A percentile compares a stretch with the other conserved stretches of the same genome.
Evolutionary conservation across 805 yeast species (phyloP).

Genomic region (Candida manassasensis): DNA sequence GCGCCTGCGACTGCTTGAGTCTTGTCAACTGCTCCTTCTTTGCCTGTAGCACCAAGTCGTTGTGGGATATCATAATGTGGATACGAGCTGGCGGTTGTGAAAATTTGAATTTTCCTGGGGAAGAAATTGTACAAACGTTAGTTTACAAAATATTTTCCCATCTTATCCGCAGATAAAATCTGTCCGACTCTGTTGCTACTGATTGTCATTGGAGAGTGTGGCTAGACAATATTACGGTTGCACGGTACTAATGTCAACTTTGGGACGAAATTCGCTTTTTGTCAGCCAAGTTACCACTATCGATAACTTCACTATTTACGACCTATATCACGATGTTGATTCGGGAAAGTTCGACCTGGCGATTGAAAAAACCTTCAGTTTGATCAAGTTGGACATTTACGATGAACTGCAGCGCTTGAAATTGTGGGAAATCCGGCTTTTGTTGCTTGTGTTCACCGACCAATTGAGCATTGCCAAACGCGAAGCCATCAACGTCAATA

Average conservation of each 20-base stretch:
- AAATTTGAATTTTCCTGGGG: too few relatives aligned
- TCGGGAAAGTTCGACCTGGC: background rate
- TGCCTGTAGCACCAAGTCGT: slow-evolving; percentile 26
- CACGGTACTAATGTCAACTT: slow-evolving; percentile 1
- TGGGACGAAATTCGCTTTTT: slow-evolving; percentile 2
- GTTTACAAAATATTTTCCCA: too few relatives aligned
- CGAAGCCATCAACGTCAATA: slow-evolving; percentile 36
- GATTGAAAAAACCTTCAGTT: slow-evolving; percentile 1
- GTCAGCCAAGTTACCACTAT: background rate
- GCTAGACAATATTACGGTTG: too few relatives aligned
- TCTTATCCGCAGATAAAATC: too few relatives aligned
- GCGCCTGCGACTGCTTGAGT: slow-evolving; percentile 21
- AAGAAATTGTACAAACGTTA: too few relatives aligned
- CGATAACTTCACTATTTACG: slow-evolving; percentile 3
- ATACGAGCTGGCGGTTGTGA: too few relatives aligned
- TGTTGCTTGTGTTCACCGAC: slow-evolving; percentile 25
- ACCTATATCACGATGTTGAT: slow-evolving; percentile 1
- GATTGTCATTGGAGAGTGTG: too few relatives aligned
- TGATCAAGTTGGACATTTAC: slow-evolving; percentile 4
- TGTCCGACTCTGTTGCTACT: too few relatives aligned
- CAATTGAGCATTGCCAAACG: slow-evolving; percentile 27
- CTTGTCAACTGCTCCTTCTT: slow-evolving; percentile 28
- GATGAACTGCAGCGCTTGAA: slow-evolving; percentile 6
- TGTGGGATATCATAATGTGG: slow-evolving; percentile 16
- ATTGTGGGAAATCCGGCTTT: slow-evolving; percentile 36